Base-by-base conservation (phyloP, 352 stramenopile genomes). In the Globisporangium solare region DNA sequence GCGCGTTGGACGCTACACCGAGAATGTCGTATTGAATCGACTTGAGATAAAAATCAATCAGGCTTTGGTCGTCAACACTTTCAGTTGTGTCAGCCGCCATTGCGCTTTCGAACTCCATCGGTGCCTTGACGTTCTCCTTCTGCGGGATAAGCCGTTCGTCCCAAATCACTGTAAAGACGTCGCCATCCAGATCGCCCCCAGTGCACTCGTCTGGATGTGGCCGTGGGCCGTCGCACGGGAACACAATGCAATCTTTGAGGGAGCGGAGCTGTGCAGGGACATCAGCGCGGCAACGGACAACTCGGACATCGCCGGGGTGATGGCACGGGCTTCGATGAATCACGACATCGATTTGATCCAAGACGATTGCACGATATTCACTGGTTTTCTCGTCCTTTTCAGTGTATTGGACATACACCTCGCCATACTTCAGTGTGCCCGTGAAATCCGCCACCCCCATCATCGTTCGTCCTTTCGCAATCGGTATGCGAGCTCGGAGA, bases 361-460 rank as follows among this genome's bases (percentile, higher is more conserved):
- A 62, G 6, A 46, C 24, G 1, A 74, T 18, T 3, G 54, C 27
- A 13, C 46, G 37, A 15, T 54, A 51, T 53, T 71, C 47, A 17
- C 58, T 27, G 2, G 58, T 58, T 0, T 72, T 51, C 1, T 78
- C 63, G 4, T 78, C 79, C 24, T 59, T 64, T 27, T 84, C 71
- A 1, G 74, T 74, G 51, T 89, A 90, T 46, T 88, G 84, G 1
- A 94, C 80, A 62, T 88, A 94, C 5, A 94, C 76, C 56, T 88
- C 67, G 1, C 81, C 81, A 18, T 90, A 88, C 14, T 70, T 27
- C 17, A 94, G 66, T 7, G 77, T 86, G 0, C 66, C 61, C 1
- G 83, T 91, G 43, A 92, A 91, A 59, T 94, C 85, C 0, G 78
- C 73, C n/a, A 94, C 85, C 3, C 85, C 85, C 76, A 94, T 89